Conservation (phyloP, 257 asterid species). For the Solanum arcanum region DNA sequence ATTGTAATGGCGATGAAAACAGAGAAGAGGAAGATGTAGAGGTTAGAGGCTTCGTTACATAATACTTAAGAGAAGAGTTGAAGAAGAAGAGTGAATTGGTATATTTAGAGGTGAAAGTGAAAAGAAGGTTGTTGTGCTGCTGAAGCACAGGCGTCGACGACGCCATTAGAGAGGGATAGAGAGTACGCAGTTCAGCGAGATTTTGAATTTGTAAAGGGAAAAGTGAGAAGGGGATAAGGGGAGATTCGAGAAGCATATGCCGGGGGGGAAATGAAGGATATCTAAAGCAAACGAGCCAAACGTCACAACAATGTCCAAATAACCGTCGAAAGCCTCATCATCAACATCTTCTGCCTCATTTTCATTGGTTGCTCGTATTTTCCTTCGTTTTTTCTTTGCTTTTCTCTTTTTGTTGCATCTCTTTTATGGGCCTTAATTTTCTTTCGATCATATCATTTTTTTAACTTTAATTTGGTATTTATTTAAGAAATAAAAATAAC, state of each 20-base stretch:
- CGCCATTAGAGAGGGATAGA: conserved; percentile 36
- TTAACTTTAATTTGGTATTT: neutral
- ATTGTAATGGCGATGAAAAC: conserved; percentile 13
- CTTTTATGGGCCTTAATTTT: neutral
- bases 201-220: neutral
- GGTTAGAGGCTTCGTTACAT: conserved; percentile 9
- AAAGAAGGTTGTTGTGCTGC: conserved; percentile 15
- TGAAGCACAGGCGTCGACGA: conserved; percentile 25
- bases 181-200: neutral
- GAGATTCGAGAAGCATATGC: conserved; percentile 58
- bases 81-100: conserved; percentile 8
- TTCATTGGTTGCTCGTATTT: conserved; percentile 37
- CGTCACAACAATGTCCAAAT: neutral
- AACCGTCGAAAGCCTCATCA: neutral
- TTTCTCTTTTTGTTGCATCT: too few species aligned
- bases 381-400: neutral
- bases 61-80: conserved; percentile 15
- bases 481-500: neutral
- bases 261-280: neutral
- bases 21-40: conserved; percentile 21
- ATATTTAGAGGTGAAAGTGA: neutral
- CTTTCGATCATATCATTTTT: neutral
- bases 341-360: conserved; percentile 11
- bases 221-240: conserved; percentile 29
- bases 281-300: neutral